phyloP scores from a whole-genome alignment of 768 basidiomycete genomes.

The Tephrocybe sp. region DNA sequence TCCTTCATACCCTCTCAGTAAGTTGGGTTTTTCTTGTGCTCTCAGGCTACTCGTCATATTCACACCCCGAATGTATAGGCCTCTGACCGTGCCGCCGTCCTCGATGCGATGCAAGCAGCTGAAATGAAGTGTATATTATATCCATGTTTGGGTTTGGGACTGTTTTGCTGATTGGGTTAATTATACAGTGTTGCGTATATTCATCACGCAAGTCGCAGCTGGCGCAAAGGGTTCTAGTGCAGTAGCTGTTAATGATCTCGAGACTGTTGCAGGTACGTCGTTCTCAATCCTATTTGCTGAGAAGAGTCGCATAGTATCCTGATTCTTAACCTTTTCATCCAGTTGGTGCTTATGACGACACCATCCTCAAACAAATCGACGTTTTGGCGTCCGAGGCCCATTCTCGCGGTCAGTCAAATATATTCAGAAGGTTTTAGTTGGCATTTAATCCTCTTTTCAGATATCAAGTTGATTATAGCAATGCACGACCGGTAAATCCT shows the following conservation, averaged over 20 bases:
- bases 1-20: conserved; percentile 21
- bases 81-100: conserved; percentile 9
- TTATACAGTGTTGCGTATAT: conserved; percentile 22
- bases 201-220: conserved; percentile 21
- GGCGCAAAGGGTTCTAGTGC: conserved; percentile 23
- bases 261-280: conserved; percentile 19
- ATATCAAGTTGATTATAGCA: conserved; percentile 25
- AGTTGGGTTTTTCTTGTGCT: background rate
- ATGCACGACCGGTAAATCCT: conserved; percentile 22
- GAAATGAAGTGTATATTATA: conserved; percentile 10
- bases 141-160: background rate
- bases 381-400: conserved; percentile 21
- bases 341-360: conserved; percentile 24
- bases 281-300: background rate
- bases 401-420: conserved; percentile 15
- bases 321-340: background rate
- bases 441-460: conserved; percentile 4
- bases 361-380: conserved; percentile 21
- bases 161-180: background rate
- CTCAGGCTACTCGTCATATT: background rate
- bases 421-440: background rate
- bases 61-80: conserved; percentile 1
- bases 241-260: conserved; percentile 19
- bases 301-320: too few relatives aligned
- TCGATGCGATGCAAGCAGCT: conserved; percentile 13